These are phyloP conservation scores for Sporothrix variecibatus DNA, from an alignment of 2,329 filamentous ascomycete genomes.

Conservation along the genomic window DNA sequence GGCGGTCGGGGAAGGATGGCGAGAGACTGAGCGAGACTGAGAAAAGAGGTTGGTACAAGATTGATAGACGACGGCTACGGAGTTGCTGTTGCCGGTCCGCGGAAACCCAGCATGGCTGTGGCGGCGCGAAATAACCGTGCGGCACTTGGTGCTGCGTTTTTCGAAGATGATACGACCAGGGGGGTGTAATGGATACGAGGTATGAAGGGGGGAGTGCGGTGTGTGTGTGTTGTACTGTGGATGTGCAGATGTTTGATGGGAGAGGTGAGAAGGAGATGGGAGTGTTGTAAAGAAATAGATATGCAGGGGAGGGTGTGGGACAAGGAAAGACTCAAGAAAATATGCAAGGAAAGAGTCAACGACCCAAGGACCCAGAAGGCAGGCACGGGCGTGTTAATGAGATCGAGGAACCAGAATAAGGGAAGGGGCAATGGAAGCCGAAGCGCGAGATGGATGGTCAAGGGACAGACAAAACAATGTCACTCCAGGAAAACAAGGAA, in stretches of 20 bases:
- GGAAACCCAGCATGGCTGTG: slow-evolving; percentile 3
- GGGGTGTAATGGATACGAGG: background rate
- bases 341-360: background rate
- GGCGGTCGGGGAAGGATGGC: background rate
- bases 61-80: slow-evolving; percentile 10
- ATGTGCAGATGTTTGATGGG: background rate
- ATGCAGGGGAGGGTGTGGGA: slow-evolving; percentile 3
- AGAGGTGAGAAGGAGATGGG: background rate
- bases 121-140: background rate
- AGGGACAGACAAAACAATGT: background rate
- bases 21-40: background rate
- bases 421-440: slow-evolving; percentile 4
- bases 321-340: background rate
- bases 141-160: background rate
- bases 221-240: background rate
- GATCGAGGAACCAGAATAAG: background rate
- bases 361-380: background rate
- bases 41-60: background rate
- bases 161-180: background rate
- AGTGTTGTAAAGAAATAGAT: slow-evolving; percentile 1
- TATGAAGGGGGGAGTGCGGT: background rate
- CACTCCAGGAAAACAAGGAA: background rate
- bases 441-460: background rate
- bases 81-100: slow-evolving; percentile 9
- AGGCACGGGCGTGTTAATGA: background rate